Conservation (phyloP, 345 rosid species). For the Excoecaria agallocha region DNA sequence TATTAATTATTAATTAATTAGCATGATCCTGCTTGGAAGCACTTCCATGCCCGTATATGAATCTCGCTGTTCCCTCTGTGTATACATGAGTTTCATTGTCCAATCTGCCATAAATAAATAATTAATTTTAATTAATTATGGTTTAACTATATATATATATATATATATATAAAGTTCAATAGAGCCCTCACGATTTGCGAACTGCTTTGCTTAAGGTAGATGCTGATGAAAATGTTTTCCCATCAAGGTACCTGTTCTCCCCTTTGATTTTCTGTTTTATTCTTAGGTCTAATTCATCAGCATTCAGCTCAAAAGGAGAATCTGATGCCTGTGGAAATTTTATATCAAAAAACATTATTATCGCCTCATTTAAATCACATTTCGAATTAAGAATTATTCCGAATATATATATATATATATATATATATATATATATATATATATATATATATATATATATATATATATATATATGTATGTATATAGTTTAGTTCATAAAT, state of each 20-base stretch:
- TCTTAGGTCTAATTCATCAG: constrained; percentile 48
- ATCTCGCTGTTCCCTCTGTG: constrained; percentile 58
- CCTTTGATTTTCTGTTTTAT: constrained; percentile 48
- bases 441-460: no score
- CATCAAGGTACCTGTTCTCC: constrained; percentile 54
- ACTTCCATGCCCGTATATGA: constrained; percentile 59
- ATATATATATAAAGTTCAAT: neutral
- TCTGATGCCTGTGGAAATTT: constrained; percentile 52
- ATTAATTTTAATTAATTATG: neutral
- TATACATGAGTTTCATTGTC: constrained; percentile 60
- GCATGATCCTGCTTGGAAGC: constrained; percentile 33
- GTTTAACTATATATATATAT: neutral
- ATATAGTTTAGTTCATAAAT: no score
- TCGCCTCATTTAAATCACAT: no score
- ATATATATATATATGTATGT: no score
- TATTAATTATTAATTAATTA: neutral
- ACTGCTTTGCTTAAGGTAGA: constrained; percentile 53
- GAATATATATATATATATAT: no score
- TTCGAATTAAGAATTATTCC: no score
- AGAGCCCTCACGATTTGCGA: constrained; percentile 44
- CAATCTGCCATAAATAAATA: constrained; percentile 30
- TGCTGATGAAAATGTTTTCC: constrained; percentile 50
- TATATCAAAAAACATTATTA: no score
- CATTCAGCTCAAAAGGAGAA: constrained; percentile 33
- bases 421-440: no score